Base-by-base conservation (phyloP, 768 basidiomycete genomes). In the Fibroporia radiculosa region DNA sequence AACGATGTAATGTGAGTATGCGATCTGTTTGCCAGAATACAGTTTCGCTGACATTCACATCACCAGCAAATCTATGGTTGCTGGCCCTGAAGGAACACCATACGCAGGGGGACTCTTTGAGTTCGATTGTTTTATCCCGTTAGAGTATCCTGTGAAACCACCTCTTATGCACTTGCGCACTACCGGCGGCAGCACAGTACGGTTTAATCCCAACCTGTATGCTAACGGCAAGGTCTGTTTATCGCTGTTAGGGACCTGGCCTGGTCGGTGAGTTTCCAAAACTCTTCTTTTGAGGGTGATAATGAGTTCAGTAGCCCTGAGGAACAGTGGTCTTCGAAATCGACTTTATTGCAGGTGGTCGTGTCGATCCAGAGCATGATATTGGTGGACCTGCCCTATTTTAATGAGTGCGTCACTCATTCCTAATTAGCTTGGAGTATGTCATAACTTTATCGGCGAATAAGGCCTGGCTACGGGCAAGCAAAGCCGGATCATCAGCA, bases 31-130 rank as follows among this genome's bases (percentile, higher is more conserved):
- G n/a, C n/a, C n/a, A n/a, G n/a, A n/a, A n/a, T n/a, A n/a, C n/a
- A n/a, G n/a, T n/a, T n/a, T n/a, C n/a, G n/a, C n/a, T n/a, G 38
- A 6, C 26, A 20, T 18, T 41, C 3, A 11, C 18, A 13, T 41
- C 11, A 39, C 34, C 52, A 76, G 73, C 10, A 75, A 75, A 51
- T 63, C 74, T 28, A 70, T 79, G 69, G 77, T 79, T 42, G 76
- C 75, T 20, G 77, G 77, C 1, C 77, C 77, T 67, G 78, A 78
- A 59, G 77, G 75, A 31, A 82, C 80, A 19, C 82, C 81, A 1
- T 83, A 83, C 56, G 73, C 75, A 10, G 78, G 76, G 12, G 81
- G 81, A 4, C 76, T 83, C 54, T 82, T 82, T 63, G 77, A 64
- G 56, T 78, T 84, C 40, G 76, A 79, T 54, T 74, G 73, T 51